Conservation (phyloP, 148 eudicot species). For the Rhododendron henanense region DNA sequence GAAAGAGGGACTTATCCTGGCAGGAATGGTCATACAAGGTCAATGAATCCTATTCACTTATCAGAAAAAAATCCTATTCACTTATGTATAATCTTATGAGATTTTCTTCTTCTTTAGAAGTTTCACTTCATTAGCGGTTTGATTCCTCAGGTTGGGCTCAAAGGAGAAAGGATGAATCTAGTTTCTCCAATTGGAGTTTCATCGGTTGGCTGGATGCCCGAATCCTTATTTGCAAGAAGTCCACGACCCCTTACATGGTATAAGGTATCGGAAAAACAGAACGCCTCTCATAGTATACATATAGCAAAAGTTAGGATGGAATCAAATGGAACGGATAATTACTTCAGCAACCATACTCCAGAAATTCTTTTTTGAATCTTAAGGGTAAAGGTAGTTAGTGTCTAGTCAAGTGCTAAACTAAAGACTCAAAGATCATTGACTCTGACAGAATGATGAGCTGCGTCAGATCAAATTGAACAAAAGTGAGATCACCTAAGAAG, state of each 20-base stretch:
- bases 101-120: neutral
- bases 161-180: slow-evolving; percentile 72
- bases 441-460: neutral
- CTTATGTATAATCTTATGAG: neutral
- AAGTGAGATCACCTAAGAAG: too few relatives aligned
- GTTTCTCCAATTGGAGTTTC: slow-evolving; percentile 52
- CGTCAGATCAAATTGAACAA: neutral
- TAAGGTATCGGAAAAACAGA: slow-evolving; percentile 50
- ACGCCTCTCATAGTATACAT: neutral
- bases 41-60: neutral
- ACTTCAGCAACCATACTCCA: neutral
- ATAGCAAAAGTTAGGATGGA: neutral
- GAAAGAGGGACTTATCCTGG: slow-evolving; percentile 45
- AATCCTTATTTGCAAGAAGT: slow-evolving; percentile 37
- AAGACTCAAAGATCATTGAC: neutral
- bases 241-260: slow-evolving; percentile 81
- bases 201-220: slow-evolving; percentile 57
- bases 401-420: neutral
- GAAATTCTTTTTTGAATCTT: neutral
- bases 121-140: neutral
- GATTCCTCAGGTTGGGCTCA: slow-evolving; percentile 65
- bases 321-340: neutral
- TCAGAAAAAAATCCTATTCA: neutral
- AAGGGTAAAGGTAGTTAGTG: neutral
- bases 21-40: slow-evolving; percentile 74